Base-by-base conservation (phyloP, 805 yeast species). In the Metschnikowia cubensis region DNA sequence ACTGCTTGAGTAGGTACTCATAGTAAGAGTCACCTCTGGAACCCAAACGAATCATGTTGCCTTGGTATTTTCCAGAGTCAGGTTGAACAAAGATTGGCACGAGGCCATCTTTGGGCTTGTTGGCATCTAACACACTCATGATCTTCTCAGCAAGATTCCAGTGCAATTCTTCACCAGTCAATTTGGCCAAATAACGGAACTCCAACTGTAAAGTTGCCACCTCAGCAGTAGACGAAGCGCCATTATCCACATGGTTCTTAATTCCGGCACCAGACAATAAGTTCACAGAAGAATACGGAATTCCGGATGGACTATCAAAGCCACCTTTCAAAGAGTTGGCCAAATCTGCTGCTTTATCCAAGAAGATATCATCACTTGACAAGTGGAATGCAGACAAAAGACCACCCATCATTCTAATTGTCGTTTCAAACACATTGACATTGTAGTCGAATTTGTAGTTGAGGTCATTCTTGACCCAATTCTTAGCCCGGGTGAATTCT, bases 11-110 rank as follows among this genome's bases (percentile, higher is more conserved):
- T 41, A 91, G 71, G 64, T 89, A 89, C 69, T 91, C 97, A 63
- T 91, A 90, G 65, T 90, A 91, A 0, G 96, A 88, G 67, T 90
- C 97, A 43, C 96, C 97, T 58, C 97, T 76, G 0, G 96, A 86
- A 0, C 97, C 97, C 49, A 91, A 70, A 55, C 97, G 78, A 53
- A 92, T 88, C 47, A 79, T 67, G 1, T 63, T 59, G 0, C 89
- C 89, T 51, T 73, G 79, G 65, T 80, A 89, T 53, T 73, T 70
- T 4, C 94, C 97, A 0, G 85, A 77, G 38, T 82, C 84, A 7
- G 96, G 94, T 35, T 80, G 72, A 35, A 91, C 82, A 61, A 74
- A 87, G 41, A 89, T 88, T 2, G 97, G 96, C 3, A 81, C 96
- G 38, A 91, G 74, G 0, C 96, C 97, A 59, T 83, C 89, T 47